phyloP scores from a whole-genome alignment of 2,329 filamentous ascomycete genomes.

The Sarocladium brachiariae region DNA sequence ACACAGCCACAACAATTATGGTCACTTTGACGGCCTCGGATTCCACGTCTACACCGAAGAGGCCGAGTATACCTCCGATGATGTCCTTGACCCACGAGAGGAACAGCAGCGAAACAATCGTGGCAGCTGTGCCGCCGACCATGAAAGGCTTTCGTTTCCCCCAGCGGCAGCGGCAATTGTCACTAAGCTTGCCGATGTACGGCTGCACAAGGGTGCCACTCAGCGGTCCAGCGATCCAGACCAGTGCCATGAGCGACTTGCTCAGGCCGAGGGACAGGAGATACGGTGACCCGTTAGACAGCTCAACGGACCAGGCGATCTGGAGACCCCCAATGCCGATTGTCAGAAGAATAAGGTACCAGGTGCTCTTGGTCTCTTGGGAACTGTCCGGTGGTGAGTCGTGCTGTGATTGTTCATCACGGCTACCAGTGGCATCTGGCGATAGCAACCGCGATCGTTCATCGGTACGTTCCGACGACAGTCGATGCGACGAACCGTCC shows the following conservation, averaged over 20 bases:
- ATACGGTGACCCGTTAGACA: constrained; percentile 87
- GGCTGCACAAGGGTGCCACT: constrained; percentile 75
- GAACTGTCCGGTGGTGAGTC: constrained; percentile 18
- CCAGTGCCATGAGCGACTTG: constrained; percentile 75
- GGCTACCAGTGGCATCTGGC: constrained; percentile 10
- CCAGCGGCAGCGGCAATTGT: constrained; percentile 67
- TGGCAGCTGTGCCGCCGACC: constrained; percentile 61
- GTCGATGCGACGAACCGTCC: not conserved
- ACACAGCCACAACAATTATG: constrained; percentile 71
- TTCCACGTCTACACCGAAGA: constrained; percentile 65
- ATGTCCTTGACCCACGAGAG: constrained; percentile 71
- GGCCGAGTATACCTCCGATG: constrained; percentile 56
- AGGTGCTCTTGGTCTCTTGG: constrained; percentile 69
- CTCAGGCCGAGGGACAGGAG: constrained; percentile 73
- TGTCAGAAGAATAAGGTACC: constrained; percentile 82
- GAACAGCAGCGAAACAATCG: constrained; percentile 59
- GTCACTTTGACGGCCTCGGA: constrained; percentile 56
- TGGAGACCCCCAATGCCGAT: constrained; percentile 83
- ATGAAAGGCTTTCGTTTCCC: constrained; percentile 80
- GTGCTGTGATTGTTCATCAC: constrained; percentile 9
- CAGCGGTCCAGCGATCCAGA: constrained; percentile 78
- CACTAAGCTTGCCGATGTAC: constrained; percentile 74
- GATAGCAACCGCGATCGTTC: constrained; percentile 27
- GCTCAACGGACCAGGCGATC: constrained; percentile 91
- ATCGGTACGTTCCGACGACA: constrained; percentile 11